A percentile compares a stretch with the other conserved stretches of the same genome.
Evolutionary conservation across 106 monocot genomes (phyloP).

Genomic region (Posidonia australis): DNA sequence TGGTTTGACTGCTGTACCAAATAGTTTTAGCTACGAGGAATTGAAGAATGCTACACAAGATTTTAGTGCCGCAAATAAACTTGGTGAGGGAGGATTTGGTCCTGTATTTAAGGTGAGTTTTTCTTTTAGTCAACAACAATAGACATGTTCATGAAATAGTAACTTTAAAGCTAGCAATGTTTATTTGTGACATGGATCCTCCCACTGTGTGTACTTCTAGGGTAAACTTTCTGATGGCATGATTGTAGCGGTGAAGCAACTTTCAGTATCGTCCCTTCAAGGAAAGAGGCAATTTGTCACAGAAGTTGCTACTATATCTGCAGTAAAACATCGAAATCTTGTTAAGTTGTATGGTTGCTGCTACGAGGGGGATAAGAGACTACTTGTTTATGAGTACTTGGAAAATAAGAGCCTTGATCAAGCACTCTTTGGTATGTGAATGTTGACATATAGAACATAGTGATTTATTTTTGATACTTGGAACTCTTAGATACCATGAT

Average conservation of each 20-base stretch:
- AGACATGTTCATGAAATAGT: background rate
- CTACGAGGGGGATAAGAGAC: conserved; percentile 12
- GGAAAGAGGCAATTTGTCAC: conserved; percentile 10
- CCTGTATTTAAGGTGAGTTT: conserved; percentile 6
- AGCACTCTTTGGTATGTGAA: conserved; percentile 13
- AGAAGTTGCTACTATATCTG: conserved; percentile 19
- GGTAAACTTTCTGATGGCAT: conserved; percentile 6
- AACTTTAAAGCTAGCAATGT: background rate
- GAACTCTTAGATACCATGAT: too few species aligned
- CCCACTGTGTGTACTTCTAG: conserved; percentile 1
- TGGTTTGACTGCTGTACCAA: background rate
- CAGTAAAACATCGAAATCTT: conserved; percentile 18
- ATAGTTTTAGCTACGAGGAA: conserved; percentile 3
- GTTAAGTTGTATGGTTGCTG: conserved; percentile 18
- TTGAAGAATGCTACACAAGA: conserved; percentile 3
- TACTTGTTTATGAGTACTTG: conserved; percentile 20
- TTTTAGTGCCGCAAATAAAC: conserved; percentile 1
- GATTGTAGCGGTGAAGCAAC: conserved; percentile 12
- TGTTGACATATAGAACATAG: too few species aligned
- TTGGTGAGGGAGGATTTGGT: conserved; percentile 12
- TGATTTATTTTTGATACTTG: too few species aligned
- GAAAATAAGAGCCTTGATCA: conserved; percentile 23
- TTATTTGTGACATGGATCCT: too few species aligned
- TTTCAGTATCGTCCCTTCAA: conserved; percentile 2
- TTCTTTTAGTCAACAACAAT: too few species aligned